Conservation (phyloP, 192 early-diverging fungal species). For the Coemansia umbellata region DNA sequence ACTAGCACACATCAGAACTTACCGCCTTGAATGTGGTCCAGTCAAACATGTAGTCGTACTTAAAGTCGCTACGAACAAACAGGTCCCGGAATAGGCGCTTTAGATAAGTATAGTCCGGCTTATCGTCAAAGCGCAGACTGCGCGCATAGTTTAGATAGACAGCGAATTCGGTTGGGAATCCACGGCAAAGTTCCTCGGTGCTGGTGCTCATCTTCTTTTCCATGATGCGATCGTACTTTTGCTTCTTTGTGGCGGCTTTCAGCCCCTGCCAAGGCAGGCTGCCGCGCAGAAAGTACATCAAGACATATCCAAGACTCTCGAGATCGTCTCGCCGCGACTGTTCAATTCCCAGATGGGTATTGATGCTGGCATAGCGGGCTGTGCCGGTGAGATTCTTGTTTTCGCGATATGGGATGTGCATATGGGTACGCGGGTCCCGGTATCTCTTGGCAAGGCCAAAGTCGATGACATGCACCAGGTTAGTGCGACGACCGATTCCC, state of each 20-base stretch:
- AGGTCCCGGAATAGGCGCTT: slow-evolving; percentile 81
- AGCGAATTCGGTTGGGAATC: slow-evolving; percentile 81
- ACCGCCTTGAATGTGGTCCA: slow-evolving; percentile 66
- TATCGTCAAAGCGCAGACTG: slow-evolving; percentile 83
- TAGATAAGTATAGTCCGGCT: slow-evolving; percentile 88
- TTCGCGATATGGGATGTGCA: slow-evolving; percentile 89
- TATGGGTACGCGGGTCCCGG: slow-evolving; percentile 74
- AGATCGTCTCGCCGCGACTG: slow-evolving; percentile 89
- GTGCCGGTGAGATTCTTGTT: slow-evolving; percentile 93
- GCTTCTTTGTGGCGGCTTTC: slow-evolving; percentile 84
- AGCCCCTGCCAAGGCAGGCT: slow-evolving; percentile 91
- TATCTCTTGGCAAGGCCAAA: slow-evolving; percentile 90
- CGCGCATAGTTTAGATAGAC: slow-evolving; percentile 86
- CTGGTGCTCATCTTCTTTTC: slow-evolving; percentile 87
- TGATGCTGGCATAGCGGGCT: slow-evolving; percentile 87
- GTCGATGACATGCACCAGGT: slow-evolving; percentile 86
- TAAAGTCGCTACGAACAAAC: slow-evolving; percentile 76
- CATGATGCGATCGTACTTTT: slow-evolving; percentile 95
- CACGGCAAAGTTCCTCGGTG: slow-evolving; percentile 77
- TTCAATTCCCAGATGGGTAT: slow-evolving; percentile 81
- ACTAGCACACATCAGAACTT: slow-evolving; percentile 15
- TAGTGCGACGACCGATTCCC: slow-evolving; percentile 78
- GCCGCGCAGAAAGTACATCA: slow-evolving; percentile 90
- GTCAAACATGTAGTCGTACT: slow-evolving; percentile 88
- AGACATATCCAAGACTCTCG: slow-evolving; percentile 83